Base-by-base conservation (phyloP, 1,139 yeast species). In the Ashbya aceris region DNA sequence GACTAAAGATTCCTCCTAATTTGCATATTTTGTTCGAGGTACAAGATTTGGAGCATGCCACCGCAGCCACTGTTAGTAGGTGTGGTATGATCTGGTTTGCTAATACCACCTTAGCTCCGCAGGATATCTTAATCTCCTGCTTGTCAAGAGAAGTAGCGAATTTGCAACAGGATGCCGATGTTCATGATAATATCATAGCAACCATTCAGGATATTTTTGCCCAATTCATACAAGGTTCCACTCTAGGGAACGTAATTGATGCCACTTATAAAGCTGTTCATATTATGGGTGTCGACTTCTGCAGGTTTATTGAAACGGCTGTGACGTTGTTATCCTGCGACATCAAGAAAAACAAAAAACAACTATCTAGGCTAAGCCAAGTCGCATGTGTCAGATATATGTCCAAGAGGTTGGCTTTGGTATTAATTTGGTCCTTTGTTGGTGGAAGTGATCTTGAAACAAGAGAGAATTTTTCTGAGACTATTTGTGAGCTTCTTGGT, bases 51-150 rank as follows among this genome's bases (percentile, higher is more conserved):
- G 60, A 64, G 7, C 68, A 73, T 52, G 83, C 95, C 0, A 91
- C 97, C 0, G 86, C 86, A 0, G 98, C 97, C 0, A 91, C 97
- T 0, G 75, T 91, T 27, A 84, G 93, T 61, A 74, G 98, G 61
- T 89, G 97, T 68, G 96, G 95, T 7, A 79, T 91, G 76, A 69
- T 89, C 1, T 83, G 89, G 82, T 68, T 85, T 51, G 80, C 78
- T 7, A 54, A 60, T 3, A 46, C 53, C 1, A 48, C 68, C 1
- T 63, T 71, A 8, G 45, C 55, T 1, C 23, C 59, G 1, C 47
- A 46, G 7, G 67, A 64, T 51, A 42, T 63, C 8, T 43, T 62
- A 13, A 28, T 26, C 10, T 27, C 33, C 5, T n/a, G 9, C 10
- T 23, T 42, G 47, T 8, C 45, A 52, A 30, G 40, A 40, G 23